Percentiles rank a stretch among this genome's conserved stretches.
These are phyloP conservation scores for Trypanosoma boissoni DNA, from an alignment of 208 protist species.

Conservation along the genomic window DNA sequence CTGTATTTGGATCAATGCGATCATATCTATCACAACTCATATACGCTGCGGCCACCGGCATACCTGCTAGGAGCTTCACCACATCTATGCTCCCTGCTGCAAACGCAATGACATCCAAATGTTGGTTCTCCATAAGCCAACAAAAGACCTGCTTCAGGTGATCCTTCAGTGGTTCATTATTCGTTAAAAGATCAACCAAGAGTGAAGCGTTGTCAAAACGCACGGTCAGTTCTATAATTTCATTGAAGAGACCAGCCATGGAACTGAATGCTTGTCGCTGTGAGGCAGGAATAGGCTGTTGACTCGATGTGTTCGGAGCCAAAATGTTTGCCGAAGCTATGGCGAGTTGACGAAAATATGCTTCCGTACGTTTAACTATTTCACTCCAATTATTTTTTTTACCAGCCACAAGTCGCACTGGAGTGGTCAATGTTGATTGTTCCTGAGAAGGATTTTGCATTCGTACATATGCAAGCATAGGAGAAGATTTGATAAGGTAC, in stretches of 20 bases:
- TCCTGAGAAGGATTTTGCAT: not conserved
- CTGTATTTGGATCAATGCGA: conserved; percentile 63
- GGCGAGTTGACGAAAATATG: conserved; percentile 26
- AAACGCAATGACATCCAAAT: conserved; percentile 63
- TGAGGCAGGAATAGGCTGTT: conserved; percentile 8
- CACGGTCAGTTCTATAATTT: conserved; percentile 67
- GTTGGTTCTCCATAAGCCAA: conserved; percentile 41
- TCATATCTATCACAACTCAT: conserved; percentile 66
- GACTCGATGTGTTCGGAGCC: not conserved
- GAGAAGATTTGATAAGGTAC: conserved; percentile 48
- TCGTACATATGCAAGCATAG: not conserved
- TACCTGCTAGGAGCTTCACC: conserved; percentile 36
- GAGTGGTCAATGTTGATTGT: too few relatives aligned
- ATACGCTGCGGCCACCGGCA: conserved; percentile 23
- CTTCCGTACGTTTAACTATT: conserved; percentile 19
- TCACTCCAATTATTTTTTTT: conserved; percentile 12
- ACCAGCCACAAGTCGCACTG: not conserved
- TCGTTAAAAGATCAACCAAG: conserved; percentile 42
- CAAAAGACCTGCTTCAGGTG: conserved; percentile 23
- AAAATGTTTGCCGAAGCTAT: conserved; percentile 13
- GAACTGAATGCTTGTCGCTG: conserved; percentile 13
- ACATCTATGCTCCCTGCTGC: conserved; percentile 53
- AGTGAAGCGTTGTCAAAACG: conserved; percentile 70
- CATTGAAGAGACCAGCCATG: conserved; percentile 33
- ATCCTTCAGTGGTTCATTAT: conserved; percentile 17